These are phyloP conservation scores for Pueraria montana DNA, from an alignment of 306 rosid species.

Conservation along the genomic window DNA sequence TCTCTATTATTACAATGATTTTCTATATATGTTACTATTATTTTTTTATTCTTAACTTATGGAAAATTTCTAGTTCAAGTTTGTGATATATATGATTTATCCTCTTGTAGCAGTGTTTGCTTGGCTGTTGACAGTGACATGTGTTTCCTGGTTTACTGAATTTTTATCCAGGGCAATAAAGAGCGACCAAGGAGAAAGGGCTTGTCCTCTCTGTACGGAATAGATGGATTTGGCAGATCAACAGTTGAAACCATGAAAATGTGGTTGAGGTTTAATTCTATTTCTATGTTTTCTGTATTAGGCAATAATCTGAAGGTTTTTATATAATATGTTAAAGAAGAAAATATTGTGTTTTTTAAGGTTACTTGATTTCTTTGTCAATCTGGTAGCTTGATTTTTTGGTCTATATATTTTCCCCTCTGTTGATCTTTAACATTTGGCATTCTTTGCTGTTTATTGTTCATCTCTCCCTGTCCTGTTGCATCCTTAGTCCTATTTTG, in stretches of 20 bases:
- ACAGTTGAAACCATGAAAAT: constrained; percentile 96
- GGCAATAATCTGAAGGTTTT: constrained; percentile 31
- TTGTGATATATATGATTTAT: no score
- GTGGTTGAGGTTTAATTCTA: constrained; percentile 79
- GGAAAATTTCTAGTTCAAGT: no score
- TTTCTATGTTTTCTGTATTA: constrained; percentile 23
- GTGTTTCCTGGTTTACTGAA: constrained; percentile 9
- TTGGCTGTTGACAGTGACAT: constrained; percentile 25
- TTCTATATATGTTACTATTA: no score
- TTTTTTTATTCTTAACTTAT: no score
- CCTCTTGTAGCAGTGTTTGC: neutral
- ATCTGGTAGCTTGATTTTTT: neutral
- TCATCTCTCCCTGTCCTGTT: neutral
- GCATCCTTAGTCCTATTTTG: constrained; percentile 6
- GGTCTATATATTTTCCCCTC: neutral
- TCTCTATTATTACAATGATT: neutral
- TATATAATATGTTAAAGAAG: neutral
- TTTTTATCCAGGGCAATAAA: constrained; percentile 66
- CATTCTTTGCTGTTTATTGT: constrained; percentile 23
- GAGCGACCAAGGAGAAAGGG: constrained; percentile 97
- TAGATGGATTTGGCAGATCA: constrained; percentile 99
- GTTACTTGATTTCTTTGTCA: constrained; percentile 1
- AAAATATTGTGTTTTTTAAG: constrained; percentile 10
- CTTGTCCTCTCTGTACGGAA: constrained; percentile 98
- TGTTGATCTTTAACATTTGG: constrained; percentile 20